Evolutionary conservation across 73 alveolate species (phyloP).

Genomic region (Breviolum minutum): DNA sequence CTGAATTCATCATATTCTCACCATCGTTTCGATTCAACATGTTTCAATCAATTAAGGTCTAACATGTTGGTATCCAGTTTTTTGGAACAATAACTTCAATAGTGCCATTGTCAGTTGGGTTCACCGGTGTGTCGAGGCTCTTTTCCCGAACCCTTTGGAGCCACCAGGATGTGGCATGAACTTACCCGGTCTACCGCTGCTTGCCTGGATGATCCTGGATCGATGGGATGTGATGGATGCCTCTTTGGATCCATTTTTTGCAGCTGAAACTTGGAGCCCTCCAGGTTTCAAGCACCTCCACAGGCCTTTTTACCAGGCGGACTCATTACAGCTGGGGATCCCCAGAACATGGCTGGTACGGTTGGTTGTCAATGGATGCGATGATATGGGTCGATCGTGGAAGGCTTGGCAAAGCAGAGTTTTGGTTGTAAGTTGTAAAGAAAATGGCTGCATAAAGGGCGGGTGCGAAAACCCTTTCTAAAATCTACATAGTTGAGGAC

Average conservation of each 20-base stretch:
- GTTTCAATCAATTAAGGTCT: neutral
- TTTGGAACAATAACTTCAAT: neutral
- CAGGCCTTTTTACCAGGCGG: conserved; percentile 34
- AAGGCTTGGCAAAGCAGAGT: no score
- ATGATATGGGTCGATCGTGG: no score
- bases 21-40: no score
- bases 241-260: no score
- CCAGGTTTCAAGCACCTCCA: conserved; percentile 9
- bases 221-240: neutral
- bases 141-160: conserved; percentile 34
- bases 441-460: no score
- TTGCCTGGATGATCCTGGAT: neutral
- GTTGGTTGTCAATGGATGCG: neutral
- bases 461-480: no score
- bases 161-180: conserved; percentile 38
- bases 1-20: neutral
- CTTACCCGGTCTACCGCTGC: neutral
- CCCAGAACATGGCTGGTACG: neutral
- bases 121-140: neutral
- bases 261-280: neutral
- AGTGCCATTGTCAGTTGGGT: neutral
- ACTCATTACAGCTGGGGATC: conserved; percentile 5
- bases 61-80: no score
- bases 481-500: no score
- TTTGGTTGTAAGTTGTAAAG: no score